Evolutionary conservation across 1,284 basidiomycete genomes (phyloP).

Genomic region (Ganoderma multipileum): DNA sequence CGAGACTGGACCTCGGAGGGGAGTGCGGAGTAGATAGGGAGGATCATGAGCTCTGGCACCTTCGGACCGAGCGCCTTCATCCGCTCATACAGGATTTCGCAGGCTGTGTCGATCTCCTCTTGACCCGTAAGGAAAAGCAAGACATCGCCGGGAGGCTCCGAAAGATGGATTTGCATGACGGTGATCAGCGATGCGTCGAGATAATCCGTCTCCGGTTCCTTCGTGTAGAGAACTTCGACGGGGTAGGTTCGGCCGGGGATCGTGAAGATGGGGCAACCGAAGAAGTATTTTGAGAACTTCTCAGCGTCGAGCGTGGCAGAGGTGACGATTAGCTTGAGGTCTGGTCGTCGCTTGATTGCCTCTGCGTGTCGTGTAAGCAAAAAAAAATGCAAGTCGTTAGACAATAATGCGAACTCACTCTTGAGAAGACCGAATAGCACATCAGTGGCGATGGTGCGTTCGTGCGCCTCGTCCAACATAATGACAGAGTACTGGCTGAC

Average conservation of each 20-base stretch:
- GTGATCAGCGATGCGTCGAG: slow-evolving; percentile 98
- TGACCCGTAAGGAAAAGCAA: slow-evolving; percentile 98
- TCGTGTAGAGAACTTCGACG: slow-evolving; percentile 97
- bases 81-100: slow-evolving; percentile 96
- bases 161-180: slow-evolving; percentile 99
- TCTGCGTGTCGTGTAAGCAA: slow-evolving; percentile 58
- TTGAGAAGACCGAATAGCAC: slow-evolving; percentile 97
- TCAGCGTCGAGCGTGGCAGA: slow-evolving; percentile 99
- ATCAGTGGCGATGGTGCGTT: slow-evolving; percentile 97
- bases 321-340: slow-evolving; percentile 97
- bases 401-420: slow-evolving; percentile 63
- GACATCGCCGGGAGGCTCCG: slow-evolving; percentile 96
- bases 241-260: slow-evolving; percentile 99
- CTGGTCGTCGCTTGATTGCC: slow-evolving; percentile 92
- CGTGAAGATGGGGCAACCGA: slow-evolving; percentile 98
- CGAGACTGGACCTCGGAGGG: slow-evolving; percentile 97
- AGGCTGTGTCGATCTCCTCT: slow-evolving; percentile 98
- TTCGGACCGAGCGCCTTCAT: slow-evolving; percentile 98
- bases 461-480: slow-evolving; percentile 99
- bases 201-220: slow-evolving; percentile 98
- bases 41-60: slow-evolving; percentile 95
- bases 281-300: slow-evolving; percentile 99
- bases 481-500: slow-evolving; percentile 93
- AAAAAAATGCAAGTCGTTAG: not conserved
- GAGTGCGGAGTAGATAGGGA: slow-evolving; percentile 97